A percentile compares a stretch with the other conserved stretches of the same genome.
Evolutionary conservation across 345 rosid genomes (phyloP).

Genomic region (Turritis glabra): DNA sequence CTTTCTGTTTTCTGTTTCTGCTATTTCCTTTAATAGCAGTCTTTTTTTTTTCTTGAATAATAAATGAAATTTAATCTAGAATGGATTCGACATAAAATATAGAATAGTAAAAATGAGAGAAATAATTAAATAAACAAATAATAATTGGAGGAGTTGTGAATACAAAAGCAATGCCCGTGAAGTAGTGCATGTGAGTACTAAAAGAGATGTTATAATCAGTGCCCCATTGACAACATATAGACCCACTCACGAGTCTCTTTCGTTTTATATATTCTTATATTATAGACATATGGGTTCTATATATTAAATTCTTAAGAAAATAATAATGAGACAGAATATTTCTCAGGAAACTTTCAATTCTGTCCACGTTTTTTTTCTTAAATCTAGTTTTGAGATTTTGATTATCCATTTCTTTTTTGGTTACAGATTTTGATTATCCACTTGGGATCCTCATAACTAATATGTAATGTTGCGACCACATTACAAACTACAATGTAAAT

Average conservation of each 20-base stretch:
- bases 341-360: not conserved
- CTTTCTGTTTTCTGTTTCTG: constrained; percentile 40
- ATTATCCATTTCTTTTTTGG: not conserved
- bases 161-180: constrained; percentile 82
- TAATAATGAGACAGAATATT: not conserved
- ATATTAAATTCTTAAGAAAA: not conserved
- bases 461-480: constrained; percentile 1
- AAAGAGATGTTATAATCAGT: constrained; percentile 83
- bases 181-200: constrained; percentile 83
- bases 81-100: not conserved
- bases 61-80: constrained; percentile 1
- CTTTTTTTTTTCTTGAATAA: not conserved
- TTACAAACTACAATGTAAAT: not conserved
- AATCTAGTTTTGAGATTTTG: constrained; percentile 2
- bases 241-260: constrained; percentile 83
- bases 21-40: constrained; percentile 19
- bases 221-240: constrained; percentile 54
- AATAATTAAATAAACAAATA: constrained; percentile 23
- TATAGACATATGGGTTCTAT: not conserved
- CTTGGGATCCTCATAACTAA: not conserved
- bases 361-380: not conserved
- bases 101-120: not conserved
- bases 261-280: constrained; percentile 26
- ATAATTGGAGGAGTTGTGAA: constrained; percentile 37
- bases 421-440: constrained; percentile 13